A percentile compares a stretch with the other conserved stretches of the same genome.
phyloP scores from a whole-genome alignment of 2,329 filamentous ascomycete genomes.

The Pestalotiopsis sp. region DNA sequence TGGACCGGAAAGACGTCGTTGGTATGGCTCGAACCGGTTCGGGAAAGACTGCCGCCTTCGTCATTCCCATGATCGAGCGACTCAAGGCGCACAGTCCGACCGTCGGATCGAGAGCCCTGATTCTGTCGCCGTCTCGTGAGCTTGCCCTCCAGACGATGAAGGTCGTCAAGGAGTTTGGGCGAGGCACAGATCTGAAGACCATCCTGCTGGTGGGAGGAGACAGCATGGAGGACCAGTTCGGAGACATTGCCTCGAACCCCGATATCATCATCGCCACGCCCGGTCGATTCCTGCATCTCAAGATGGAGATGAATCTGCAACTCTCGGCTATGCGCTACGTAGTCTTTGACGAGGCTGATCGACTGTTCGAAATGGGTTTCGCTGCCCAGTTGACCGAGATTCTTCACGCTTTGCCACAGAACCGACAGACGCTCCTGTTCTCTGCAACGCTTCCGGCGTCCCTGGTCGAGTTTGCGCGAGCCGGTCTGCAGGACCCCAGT shows the following conservation, averaged over 20 bases:
- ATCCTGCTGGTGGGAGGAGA: conserved; percentile 93
- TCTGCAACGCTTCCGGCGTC: conserved; percentile 94
- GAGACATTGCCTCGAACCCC: conserved; percentile 88
- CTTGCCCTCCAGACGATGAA: conserved; percentile 92
- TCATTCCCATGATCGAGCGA: conserved; percentile 96
- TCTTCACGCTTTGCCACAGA: conserved; percentile 79
- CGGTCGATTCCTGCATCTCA: conserved; percentile 91
- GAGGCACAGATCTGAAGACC: conserved; percentile 88
- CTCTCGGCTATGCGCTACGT: conserved; percentile 91
- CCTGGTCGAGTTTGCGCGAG: conserved; percentile 91
- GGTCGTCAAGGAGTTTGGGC: conserved; percentile 91
- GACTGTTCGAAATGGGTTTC: conserved; percentile 98
- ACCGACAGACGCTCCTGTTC: conserved; percentile 88
- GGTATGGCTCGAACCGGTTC: conserved; percentile 99
- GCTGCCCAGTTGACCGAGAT: conserved; percentile 92
- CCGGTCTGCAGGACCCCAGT: conserved; percentile 88
- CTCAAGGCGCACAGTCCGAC: conserved; percentile 84
- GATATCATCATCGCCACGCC: conserved; percentile 98
- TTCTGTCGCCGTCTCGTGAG: conserved; percentile 91
- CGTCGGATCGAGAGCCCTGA: conserved; percentile 81
- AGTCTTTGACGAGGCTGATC: conserved; percentile 96
- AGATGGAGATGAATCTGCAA: conserved; percentile 93
- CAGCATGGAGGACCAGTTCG: conserved; percentile 92
- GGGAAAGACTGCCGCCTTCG: conserved; percentile 96
- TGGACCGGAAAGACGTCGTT: conserved; percentile 93